phyloP scores from a whole-genome alignment of 345 rosid species.

The Geranium rotundifolium region DNA sequence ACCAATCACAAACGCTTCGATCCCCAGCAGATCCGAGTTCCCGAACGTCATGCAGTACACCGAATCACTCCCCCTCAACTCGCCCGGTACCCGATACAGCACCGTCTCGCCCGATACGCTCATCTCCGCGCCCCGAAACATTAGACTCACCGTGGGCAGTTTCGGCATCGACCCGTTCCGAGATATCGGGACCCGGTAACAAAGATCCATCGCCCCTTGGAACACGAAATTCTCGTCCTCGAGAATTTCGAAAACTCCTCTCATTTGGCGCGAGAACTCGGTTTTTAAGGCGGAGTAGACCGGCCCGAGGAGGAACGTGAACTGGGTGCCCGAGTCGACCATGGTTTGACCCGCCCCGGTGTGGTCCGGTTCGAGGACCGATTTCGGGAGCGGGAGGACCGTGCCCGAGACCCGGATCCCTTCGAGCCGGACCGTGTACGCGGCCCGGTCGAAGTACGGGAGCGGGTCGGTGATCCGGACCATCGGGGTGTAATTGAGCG shows the following conservation, averaged over 20 bases:
- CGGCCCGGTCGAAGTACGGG: conserved; percentile 79
- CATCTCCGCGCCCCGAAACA: conserved; percentile 78
- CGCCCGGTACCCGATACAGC: conserved; percentile 54
- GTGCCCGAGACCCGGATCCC: conserved; percentile 66
- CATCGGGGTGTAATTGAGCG: conserved; percentile 71
- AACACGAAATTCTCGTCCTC: conserved; percentile 63
- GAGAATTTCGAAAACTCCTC: conserved; percentile 32
- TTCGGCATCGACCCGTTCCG: conserved; percentile 27
- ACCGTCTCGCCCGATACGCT: conserved; percentile 45
- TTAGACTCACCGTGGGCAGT: conserved; percentile 50
- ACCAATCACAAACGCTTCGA: conserved; percentile 82
- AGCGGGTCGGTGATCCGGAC: conserved; percentile 50
- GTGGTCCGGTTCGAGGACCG: conserved; percentile 65
- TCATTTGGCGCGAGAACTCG: conserved; percentile 56
- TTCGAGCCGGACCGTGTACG: conserved; percentile 79
- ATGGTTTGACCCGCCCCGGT: conserved; percentile 96
- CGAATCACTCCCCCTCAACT: conserved; percentile 46
- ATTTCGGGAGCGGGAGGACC: conserved; percentile 51
- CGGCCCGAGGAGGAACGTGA: conserved; percentile 75
- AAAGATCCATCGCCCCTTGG: conserved; percentile 88
- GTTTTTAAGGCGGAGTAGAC: conserved; percentile 50
- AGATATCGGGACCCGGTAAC: conserved; percentile 37
- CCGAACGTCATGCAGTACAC: conserved; percentile 80
- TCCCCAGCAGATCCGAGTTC: conserved; percentile 70
- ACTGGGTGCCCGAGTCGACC: conserved; percentile 92